These are phyloP conservation scores for Sisymbrium irio DNA, from an alignment of 345 rosid genomes.

Conservation along the genomic window DNA sequence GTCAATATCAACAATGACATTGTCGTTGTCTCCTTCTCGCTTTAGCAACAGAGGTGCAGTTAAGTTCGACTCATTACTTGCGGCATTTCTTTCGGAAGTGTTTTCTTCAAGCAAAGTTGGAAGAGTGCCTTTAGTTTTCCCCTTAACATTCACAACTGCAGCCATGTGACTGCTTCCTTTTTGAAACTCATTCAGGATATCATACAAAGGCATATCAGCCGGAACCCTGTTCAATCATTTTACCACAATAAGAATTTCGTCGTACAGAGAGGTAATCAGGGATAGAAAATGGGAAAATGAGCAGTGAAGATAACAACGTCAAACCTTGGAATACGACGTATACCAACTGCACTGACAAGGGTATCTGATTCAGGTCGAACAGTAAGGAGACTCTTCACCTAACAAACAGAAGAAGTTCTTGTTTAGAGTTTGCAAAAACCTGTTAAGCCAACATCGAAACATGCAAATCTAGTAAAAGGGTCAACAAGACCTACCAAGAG, in stretches of 20 bases:
- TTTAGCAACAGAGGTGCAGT: constrained; percentile 63
- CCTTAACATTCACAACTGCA: constrained; percentile 83
- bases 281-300: too few species aligned
- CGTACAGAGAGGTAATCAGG: not conserved
- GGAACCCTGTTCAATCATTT: constrained; percentile 70
- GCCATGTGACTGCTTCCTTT: constrained; percentile 99
- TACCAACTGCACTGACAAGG: constrained; percentile 81
- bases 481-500: constrained; percentile 61
- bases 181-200: constrained; percentile 94
- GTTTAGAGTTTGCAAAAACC: not conserved
- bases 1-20: constrained; percentile 62
- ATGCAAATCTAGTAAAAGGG: not conserved
- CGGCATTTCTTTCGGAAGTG: constrained; percentile 38
- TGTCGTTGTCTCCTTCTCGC: constrained; percentile 51
- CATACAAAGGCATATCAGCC: constrained; percentile 93
- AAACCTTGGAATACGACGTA: constrained; percentile 91
- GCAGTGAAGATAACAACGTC: not conserved
- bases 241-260: not conserved
- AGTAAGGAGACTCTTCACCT: constrained; percentile 96
- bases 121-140: constrained; percentile 48
- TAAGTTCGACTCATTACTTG: constrained; percentile 46
- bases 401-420: constrained; percentile 16
- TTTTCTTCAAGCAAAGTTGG: constrained; percentile 41
- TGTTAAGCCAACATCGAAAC: not conserved
- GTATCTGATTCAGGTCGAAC: constrained; percentile 98